phyloP scores from a whole-genome alignment of 1,284 basidiomycete species.

The Gomphus bonarii region DNA sequence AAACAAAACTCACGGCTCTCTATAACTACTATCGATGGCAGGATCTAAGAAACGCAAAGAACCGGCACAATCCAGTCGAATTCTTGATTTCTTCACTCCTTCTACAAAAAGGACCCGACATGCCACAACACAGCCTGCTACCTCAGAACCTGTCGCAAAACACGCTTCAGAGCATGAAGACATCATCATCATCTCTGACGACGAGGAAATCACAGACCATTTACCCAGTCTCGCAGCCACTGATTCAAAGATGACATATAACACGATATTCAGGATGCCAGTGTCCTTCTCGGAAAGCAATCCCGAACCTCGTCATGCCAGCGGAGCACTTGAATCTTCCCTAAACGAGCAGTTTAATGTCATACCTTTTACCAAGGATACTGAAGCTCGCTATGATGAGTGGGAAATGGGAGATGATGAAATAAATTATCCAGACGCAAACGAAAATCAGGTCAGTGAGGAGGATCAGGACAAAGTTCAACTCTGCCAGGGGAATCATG shows the following conservation, averaged over 20 bases:
- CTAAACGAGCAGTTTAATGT: not conserved
- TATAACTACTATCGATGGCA: not conserved
- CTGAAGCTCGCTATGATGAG: not conserved
- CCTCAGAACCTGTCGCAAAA: not conserved
- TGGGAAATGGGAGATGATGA: constrained; percentile 7
- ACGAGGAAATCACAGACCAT: not conserved
- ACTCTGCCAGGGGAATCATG: not conserved
- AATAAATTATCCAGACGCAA: not conserved
- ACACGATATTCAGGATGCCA: not conserved
- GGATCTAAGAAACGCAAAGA: constrained; percentile 6
- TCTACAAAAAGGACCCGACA: constrained; percentile 1
- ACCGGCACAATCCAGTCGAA: constrained; percentile 5
- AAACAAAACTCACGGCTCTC: too few species aligned
- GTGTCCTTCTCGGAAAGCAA: not conserved
- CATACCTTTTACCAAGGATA: not conserved
- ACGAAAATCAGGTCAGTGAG: not conserved
- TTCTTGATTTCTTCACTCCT: constrained; percentile 7
- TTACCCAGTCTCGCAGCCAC: not conserved
- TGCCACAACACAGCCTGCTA: not conserved
- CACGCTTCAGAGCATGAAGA: not conserved
- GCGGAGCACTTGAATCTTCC: not conserved
- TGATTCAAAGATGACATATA: not conserved
- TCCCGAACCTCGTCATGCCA: not conserved
- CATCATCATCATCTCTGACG: constrained; percentile 8
- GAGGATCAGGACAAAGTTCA: not conserved